Conservation (phyloP, 2,329 filamentous ascomycete genomes). For the Hyphodiscus sp. region DNA sequence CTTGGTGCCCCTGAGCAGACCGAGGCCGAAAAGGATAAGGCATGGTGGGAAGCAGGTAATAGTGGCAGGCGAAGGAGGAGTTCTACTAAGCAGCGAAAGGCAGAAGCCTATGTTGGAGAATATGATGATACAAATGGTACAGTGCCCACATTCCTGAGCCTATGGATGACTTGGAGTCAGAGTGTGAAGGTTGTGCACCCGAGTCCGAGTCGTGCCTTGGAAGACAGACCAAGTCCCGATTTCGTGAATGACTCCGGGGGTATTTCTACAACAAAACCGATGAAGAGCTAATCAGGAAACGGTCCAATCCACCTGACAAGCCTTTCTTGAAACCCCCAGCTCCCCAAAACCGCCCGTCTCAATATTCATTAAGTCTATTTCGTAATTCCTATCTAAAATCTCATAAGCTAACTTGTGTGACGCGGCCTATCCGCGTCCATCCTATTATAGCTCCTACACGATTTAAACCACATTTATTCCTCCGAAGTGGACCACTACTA, state of each 20-base stretch:
- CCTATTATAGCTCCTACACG: constrained; percentile 46
- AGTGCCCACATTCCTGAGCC: constrained; percentile 13
- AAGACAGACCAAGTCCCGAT: background rate
- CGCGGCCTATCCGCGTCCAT: constrained; percentile 31
- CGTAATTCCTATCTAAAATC: constrained; percentile 2
- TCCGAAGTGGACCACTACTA: constrained; percentile 86
- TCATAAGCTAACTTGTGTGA: constrained; percentile 31
- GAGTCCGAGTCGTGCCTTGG: background rate
- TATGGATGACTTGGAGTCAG: constrained; percentile 8
- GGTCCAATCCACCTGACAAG: background rate
- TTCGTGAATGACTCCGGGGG: background rate
- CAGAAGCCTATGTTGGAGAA: constrained; percentile 60
- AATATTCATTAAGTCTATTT: background rate
- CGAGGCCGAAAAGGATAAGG: constrained; percentile 44
- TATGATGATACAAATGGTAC: constrained; percentile 57
- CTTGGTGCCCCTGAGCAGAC: constrained; percentile 38
- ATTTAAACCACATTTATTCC: constrained; percentile 77
- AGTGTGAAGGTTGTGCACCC: constrained; percentile 14
- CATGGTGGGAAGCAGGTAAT: constrained; percentile 71
- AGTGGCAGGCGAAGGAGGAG: constrained; percentile 36
- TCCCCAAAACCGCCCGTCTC: background rate
- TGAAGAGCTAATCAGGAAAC: too few relatives aligned
- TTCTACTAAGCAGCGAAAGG: constrained; percentile 36
- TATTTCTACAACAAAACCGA: background rate
- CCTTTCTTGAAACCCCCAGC: background rate